Conservation (phyloP, 768 basidiomycete species). For the Mycena floridula region DNA sequence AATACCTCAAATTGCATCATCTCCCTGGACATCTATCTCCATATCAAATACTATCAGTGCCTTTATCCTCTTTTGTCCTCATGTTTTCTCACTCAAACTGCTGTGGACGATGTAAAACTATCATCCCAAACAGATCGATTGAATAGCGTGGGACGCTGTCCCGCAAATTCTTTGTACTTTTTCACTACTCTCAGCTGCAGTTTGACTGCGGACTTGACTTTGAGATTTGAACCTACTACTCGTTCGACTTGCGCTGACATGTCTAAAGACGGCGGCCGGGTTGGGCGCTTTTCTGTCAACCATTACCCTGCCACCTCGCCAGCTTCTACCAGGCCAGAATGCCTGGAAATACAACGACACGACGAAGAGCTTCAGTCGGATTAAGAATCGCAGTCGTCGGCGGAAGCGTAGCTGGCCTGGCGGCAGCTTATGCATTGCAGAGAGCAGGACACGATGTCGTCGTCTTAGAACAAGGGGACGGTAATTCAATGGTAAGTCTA, state of each 20-base stretch:
- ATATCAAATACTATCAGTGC: too few relatives aligned
- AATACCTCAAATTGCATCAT: too few relatives aligned
- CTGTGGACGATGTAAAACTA: too few relatives aligned
- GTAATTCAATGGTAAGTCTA: constrained; percentile 31
- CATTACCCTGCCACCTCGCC: constrained; percentile 2
- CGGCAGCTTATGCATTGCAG: constrained; percentile 47
- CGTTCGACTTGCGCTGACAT: constrained; percentile 1
- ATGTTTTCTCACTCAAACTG: too few relatives aligned
- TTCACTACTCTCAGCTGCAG: too few relatives aligned
- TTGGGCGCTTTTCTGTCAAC: constrained; percentile 2
- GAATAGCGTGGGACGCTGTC: too few relatives aligned
- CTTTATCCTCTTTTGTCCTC: too few relatives aligned
- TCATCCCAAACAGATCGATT: too few relatives aligned
- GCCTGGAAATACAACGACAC: constrained; percentile 21
- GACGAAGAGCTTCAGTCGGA: constrained; percentile 18
- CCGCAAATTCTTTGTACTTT: too few relatives aligned
- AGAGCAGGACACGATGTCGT: constrained; percentile 56
- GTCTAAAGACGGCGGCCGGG: constrained; percentile 4
- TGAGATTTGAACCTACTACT: too few relatives aligned
- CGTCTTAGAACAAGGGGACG: constrained; percentile 45
- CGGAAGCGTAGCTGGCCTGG: constrained; percentile 48
- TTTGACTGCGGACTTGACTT: too few relatives aligned
- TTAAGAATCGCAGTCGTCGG: constrained; percentile 36
- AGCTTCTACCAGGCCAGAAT: constrained; percentile 14
- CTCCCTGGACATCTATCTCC: too few relatives aligned